Conservation (phyloP, 768 basidiomycete species). For the Hericium erinaceus region DNA sequence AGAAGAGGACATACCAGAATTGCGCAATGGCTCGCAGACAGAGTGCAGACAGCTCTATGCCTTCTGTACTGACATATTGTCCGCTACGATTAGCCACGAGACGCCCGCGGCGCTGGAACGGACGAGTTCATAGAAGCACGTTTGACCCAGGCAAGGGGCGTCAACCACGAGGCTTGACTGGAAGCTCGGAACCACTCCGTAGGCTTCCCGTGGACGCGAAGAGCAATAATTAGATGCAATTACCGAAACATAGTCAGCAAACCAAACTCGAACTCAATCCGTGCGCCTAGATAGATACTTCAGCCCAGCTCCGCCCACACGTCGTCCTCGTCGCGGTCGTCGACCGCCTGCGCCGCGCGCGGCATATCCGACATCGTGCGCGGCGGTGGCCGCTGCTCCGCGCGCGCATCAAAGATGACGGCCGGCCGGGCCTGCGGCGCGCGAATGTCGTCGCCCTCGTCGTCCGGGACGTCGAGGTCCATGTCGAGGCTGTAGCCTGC, state of each 20-base stretch:
- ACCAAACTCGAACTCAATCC: not conserved
- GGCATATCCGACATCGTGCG: constrained; percentile 47
- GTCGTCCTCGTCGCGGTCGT: constrained; percentile 55
- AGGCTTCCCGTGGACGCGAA: too few relatives aligned
- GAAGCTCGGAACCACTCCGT: not conserved
- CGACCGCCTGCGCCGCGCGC: constrained; percentile 41
- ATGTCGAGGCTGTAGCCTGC: constrained; percentile 63
- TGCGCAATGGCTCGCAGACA: too few relatives aligned
- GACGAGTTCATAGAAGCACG: too few relatives aligned
- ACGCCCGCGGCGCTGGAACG: too few relatives aligned
- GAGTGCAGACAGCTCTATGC: too few relatives aligned
- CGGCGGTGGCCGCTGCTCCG: constrained; percentile 23
- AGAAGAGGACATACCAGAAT: too few relatives aligned
- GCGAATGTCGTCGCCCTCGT: constrained; percentile 43
- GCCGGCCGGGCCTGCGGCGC: constrained; percentile 51
- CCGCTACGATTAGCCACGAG: too few relatives aligned
- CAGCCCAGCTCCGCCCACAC: constrained; percentile 26
- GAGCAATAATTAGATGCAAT: not conserved
- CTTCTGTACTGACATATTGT: too few relatives aligned
- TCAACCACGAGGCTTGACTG: not conserved
- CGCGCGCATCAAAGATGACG: constrained; percentile 55
- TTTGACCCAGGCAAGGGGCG: too few relatives aligned
- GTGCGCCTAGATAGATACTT: not conserved
- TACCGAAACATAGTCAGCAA: not conserved
- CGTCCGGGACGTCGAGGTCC: constrained; percentile 56